Evolutionary conservation across 768 basidiomycete genomes (phyloP).

Genomic region (Boletus rex-veris): DNA sequence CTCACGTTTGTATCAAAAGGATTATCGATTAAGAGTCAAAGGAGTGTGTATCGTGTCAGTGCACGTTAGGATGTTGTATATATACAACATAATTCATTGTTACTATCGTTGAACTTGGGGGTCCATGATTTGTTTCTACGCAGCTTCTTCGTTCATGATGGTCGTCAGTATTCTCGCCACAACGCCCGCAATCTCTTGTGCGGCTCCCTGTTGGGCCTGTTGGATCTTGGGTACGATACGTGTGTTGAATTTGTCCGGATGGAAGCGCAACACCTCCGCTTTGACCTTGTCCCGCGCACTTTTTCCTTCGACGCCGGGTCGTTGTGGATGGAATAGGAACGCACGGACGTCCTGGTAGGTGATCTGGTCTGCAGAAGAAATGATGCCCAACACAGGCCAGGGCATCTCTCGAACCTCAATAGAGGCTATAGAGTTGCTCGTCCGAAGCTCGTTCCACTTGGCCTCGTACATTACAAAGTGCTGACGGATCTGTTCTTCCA

Average conservation of each 20-base stretch:
- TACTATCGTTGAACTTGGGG: not conserved
- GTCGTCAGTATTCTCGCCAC: slow-evolving; percentile 42
- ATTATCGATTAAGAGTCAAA: not conserved
- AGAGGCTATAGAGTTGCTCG: slow-evolving; percentile 11
- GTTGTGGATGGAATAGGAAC: slow-evolving; percentile 41
- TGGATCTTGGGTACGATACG: slow-evolving; percentile 36
- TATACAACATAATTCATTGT: not conserved
- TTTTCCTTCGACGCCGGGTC: slow-evolving; percentile 30
- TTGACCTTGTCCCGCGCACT: slow-evolving; percentile 35
- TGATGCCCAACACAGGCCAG: slow-evolving; percentile 39
- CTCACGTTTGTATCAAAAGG: no score
- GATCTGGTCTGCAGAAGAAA: slow-evolving; percentile 30
- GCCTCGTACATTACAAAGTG: slow-evolving; percentile 30
- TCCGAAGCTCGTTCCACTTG: slow-evolving; percentile 38
- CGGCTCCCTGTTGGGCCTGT: slow-evolving; percentile 30
- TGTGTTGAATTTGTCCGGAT: slow-evolving; percentile 51
- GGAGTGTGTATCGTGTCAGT: slow-evolving; percentile 2
- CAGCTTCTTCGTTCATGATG: slow-evolving; percentile 26
- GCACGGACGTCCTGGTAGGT: slow-evolving; percentile 31
- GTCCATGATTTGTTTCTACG: not conserved
- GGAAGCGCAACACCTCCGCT: slow-evolving; percentile 49
- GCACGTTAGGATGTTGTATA: not conserved
- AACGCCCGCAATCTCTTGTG: slow-evolving; percentile 36
- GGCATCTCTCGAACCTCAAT: slow-evolving; percentile 37
- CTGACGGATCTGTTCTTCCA: slow-evolving; percentile 5